Conservation (phyloP, 208 protist species). For the Herpetomonas samuelpessoai region DNA sequence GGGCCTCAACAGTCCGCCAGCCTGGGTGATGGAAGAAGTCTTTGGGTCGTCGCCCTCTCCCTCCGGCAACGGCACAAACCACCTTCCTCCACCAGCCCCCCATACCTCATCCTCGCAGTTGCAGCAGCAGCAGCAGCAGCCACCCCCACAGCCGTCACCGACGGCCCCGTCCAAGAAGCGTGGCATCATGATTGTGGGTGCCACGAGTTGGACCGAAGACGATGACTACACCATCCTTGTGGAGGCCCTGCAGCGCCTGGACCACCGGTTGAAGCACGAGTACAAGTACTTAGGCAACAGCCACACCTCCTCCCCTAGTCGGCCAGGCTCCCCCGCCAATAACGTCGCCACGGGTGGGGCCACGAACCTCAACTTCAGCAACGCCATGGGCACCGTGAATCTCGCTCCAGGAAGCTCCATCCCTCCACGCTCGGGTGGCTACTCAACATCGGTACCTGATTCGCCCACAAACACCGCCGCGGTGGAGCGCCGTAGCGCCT, state of each 20-base stretch:
- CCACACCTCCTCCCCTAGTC: not conserved
- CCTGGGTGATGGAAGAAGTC: slow-evolving; percentile 38
- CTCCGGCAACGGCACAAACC: not conserved
- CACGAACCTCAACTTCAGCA: not conserved
- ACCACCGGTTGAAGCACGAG: slow-evolving; percentile 57
- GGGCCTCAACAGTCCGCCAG: slow-evolving; percentile 60
- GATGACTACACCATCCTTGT: slow-evolving; percentile 96
- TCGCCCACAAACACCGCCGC: too few relatives aligned
- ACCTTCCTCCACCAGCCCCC: too few relatives aligned
- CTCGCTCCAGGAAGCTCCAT: too few relatives aligned
- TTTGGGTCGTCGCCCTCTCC: not conserved
- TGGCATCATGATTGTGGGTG: slow-evolving; percentile 85
- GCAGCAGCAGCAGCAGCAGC: not conserved
- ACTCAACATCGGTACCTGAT: too few relatives aligned
- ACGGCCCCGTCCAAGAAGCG: not conserved
- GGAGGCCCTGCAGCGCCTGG: slow-evolving; percentile 76
- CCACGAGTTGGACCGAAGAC: slow-evolving; percentile 96
- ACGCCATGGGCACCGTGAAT: not conserved
- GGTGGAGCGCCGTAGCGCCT: not conserved
- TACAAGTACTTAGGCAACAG: slow-evolving; percentile 3
- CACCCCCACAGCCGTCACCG: not conserved
- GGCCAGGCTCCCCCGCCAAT: not conserved
- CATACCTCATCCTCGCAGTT: too few relatives aligned
- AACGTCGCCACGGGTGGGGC: not conserved
- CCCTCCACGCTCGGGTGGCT: too few relatives aligned